A percentile compares a stretch with the other conserved stretches of the same genome.
Conservation (phyloP, 2,329 filamentous ascomycete species). For the Magnaporthiopsis incrustans region DNA sequence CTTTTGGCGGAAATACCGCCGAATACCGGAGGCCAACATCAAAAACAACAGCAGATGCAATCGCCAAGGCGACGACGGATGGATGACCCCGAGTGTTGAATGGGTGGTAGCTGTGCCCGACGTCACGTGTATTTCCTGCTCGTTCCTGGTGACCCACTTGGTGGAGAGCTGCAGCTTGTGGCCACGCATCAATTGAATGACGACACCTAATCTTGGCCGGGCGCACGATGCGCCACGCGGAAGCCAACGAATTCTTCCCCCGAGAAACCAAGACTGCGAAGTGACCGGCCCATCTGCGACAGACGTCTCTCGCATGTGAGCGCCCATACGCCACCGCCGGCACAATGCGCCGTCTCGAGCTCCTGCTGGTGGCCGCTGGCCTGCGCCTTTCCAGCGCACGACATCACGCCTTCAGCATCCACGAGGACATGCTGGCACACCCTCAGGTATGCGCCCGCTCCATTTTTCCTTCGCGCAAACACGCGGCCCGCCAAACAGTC, state of each 20-base stretch:
- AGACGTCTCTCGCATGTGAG: conserved; percentile 21
- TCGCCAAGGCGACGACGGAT: too few species aligned
- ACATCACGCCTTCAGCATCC: conserved; percentile 65
- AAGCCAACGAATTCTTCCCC: too few species aligned
- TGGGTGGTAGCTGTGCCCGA: not conserved
- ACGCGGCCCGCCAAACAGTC: too few species aligned
- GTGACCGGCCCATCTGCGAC: not conserved
- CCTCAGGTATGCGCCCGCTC: conserved; percentile 57
- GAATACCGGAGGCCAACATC: too few species aligned
- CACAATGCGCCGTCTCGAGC: conserved; percentile 43
- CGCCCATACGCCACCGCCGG: conserved; percentile 20
- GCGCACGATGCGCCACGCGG: too few species aligned
- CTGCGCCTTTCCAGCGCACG: conserved; percentile 39
- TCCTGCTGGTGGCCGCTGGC: conserved; percentile 32
- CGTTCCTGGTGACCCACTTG: not conserved
- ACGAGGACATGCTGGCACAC: conserved; percentile 80
- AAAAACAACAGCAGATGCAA: too few species aligned
- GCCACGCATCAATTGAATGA: not conserved
- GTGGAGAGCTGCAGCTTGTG: not conserved
- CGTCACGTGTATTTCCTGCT: not conserved
- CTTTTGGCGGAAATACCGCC: too few species aligned
- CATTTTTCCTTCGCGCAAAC: conserved; percentile 4
- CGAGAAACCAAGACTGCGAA: not conserved
- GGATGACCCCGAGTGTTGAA: not conserved
- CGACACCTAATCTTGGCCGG: not conserved